phyloP scores from a whole-genome alignment of 768 basidiomycete genomes.

The Leccinum pellstonianum region DNA sequence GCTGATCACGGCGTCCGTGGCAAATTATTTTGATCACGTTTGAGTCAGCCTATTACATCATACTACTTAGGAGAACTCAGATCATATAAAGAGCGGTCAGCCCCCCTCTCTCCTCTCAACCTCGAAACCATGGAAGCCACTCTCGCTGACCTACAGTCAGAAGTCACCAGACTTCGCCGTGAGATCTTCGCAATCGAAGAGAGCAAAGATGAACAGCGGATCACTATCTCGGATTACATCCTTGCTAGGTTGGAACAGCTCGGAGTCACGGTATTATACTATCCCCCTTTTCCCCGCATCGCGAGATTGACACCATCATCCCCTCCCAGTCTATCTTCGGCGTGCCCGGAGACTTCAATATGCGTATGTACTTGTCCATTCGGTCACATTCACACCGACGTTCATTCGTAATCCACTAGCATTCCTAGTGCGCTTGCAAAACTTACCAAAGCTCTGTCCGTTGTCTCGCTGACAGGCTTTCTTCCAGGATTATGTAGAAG shows the following conservation, averaged over 20 bases:
- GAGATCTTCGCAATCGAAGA: slow-evolving; percentile 39
- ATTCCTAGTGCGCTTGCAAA: slow-evolving; percentile 25
- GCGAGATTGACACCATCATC: not conserved
- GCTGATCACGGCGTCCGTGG: not conserved
- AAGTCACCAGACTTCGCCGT: slow-evolving; percentile 46
- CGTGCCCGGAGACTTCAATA: slow-evolving; percentile 85
- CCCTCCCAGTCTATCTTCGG: slow-evolving; percentile 69
- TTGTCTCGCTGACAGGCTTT: not conserved
- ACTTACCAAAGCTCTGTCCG: not conserved
- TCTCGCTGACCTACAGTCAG: slow-evolving; percentile 36
- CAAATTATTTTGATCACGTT: not conserved
- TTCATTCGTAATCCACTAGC: slow-evolving; percentile 19
- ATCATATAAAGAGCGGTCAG: not conserved
- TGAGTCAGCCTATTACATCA: not conserved
- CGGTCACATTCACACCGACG: not conserved
- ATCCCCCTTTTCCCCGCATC: slow-evolving; percentile 7
- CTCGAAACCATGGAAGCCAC: slow-evolving; percentile 15
- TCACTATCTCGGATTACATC: slow-evolving; percentile 59
- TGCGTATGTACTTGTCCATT: slow-evolving; percentile 38
- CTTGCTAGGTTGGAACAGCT: slow-evolving; percentile 63
- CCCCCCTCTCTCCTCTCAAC: not conserved
- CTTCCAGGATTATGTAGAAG: slow-evolving; percentile 75
- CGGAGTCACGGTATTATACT: slow-evolving; percentile 49
- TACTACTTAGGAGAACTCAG: not conserved
- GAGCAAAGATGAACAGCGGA: slow-evolving; percentile 37